phyloP scores from a whole-genome alignment of 2,329 filamentous ascomycete species.

The Ceratocystis ficicola region DNA sequence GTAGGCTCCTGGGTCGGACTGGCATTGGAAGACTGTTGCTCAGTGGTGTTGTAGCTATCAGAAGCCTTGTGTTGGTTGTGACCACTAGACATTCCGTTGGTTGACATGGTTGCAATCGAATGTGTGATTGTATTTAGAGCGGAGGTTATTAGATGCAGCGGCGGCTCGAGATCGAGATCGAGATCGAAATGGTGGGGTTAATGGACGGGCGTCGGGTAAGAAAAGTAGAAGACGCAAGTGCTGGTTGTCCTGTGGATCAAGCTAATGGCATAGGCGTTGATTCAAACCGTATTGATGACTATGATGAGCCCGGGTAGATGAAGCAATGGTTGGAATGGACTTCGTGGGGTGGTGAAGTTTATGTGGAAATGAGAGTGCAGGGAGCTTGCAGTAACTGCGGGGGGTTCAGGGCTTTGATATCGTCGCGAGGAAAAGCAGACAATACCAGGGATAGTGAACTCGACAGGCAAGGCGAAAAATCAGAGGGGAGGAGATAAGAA shows the following conservation, averaged over 20 bases:
- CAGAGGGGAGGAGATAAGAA: constrained; percentile 5
- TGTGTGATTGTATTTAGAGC: constrained; percentile 11
- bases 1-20: constrained; percentile 38
- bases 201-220: constrained; percentile 7
- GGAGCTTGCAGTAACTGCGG: constrained; percentile 21
- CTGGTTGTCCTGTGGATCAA: background rate
- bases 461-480: background rate
- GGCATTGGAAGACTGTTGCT: constrained; percentile 19
- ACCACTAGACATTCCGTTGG: constrained; percentile 43
- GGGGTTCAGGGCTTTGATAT: constrained; percentile 16
- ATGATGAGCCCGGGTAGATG: constrained; percentile 1
- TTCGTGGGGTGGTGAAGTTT: constrained; percentile 6
- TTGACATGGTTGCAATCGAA: constrained; percentile 35
- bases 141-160: background rate
- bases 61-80: constrained; percentile 32
- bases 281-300: constrained; percentile 3
- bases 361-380: constrained; percentile 13
- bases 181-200: constrained; percentile 1
- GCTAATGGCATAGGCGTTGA: constrained; percentile 9
- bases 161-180: background rate
- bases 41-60: constrained; percentile 29
- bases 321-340: constrained; percentile 11
- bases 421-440: constrained; percentile 2
- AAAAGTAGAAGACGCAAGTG: background rate
- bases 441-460: background rate